Conservation (phyloP, 2,329 filamentous ascomycete genomes). For the Fusarium sublunatum region DNA sequence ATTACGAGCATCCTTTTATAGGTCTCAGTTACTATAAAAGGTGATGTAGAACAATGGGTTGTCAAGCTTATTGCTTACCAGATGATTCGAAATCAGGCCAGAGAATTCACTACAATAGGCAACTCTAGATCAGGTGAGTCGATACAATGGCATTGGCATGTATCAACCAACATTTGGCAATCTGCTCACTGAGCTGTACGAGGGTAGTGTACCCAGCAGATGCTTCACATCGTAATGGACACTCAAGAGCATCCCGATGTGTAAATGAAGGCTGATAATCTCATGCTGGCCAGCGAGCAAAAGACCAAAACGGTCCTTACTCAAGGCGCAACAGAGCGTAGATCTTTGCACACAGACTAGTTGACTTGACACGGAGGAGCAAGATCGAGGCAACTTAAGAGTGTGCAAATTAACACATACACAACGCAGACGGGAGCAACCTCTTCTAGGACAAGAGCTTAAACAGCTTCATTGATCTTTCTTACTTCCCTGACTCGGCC, state of each 20-base stretch:
- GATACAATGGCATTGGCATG: constrained; percentile 33
- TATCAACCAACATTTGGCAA: constrained; percentile 47
- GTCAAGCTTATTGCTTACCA: background rate
- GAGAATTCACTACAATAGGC: background rate
- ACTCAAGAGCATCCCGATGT: constrained; percentile 46
- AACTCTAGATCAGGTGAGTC: background rate
- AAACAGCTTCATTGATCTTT: constrained; percentile 46
- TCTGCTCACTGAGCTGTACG: constrained; percentile 47
- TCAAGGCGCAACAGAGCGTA: constrained; percentile 59
- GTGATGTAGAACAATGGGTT: background rate
- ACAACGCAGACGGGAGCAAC: constrained; percentile 3
- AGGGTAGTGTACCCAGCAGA: constrained; percentile 53
- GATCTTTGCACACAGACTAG: constrained; percentile 97
- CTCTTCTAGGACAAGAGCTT: constrained; percentile 2
- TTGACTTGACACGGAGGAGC: constrained; percentile 85
- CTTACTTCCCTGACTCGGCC: constrained; percentile 59
- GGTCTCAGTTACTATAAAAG: background rate
- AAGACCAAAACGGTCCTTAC: constrained; percentile 63
- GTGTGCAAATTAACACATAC: constrained; percentile 72
- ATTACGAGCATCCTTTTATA: fast-evolving
- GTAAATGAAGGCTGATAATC: constrained; percentile 47
- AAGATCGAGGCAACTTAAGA: constrained; percentile 94
- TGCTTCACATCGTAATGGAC: constrained; percentile 48
- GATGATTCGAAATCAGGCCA: background rate
- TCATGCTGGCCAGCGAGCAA: constrained; percentile 47